phyloP scores from a whole-genome alignment of 345 rosid genomes.

The Psidium friedrichsthalianum region DNA sequence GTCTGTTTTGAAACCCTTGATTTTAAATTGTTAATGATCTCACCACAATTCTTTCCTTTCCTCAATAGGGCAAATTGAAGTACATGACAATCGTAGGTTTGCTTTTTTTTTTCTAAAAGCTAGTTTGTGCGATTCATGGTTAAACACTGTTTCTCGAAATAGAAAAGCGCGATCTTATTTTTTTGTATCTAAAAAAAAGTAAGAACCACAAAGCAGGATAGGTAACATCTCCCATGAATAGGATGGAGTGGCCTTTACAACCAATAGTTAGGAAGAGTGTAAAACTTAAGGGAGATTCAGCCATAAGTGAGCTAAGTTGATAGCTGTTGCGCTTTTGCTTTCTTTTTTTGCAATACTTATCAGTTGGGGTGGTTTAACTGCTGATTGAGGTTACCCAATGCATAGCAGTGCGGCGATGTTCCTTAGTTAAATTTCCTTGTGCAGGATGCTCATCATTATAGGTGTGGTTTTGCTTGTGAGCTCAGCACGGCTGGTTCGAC shows the following conservation, averaged over 20 bases:
- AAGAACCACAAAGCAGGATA: background rate
- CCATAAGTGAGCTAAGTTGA: background rate
- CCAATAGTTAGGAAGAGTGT: background rate
- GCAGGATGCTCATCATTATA: constrained; percentile 58
- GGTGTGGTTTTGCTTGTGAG: constrained; percentile 76
- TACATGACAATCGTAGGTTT: background rate
- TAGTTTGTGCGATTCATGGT: background rate
- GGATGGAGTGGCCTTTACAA: background rate
- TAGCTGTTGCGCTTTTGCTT: background rate
- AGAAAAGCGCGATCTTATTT: background rate
- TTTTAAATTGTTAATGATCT: background rate
- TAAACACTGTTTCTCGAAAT: background rate
- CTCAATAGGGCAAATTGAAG: background rate
- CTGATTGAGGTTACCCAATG: background rate
- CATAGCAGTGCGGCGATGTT: background rate
- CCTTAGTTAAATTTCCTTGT: background rate
- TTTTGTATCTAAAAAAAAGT: background rate
- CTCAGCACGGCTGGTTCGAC: constrained; percentile 48
- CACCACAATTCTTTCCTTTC: background rate
- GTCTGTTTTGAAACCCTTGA: background rate
- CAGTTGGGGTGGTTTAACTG: background rate
- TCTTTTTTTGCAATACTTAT: background rate
- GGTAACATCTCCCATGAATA: background rate
- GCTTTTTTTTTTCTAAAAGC: background rate
- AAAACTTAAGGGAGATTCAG: background rate